Percentiles rank a stretch among this genome's conserved stretches.
These are phyloP conservation scores for Arthrobotrys iridis DNA, from an alignment of 2,329 filamentous ascomycete species.

Conservation along the genomic window DNA sequence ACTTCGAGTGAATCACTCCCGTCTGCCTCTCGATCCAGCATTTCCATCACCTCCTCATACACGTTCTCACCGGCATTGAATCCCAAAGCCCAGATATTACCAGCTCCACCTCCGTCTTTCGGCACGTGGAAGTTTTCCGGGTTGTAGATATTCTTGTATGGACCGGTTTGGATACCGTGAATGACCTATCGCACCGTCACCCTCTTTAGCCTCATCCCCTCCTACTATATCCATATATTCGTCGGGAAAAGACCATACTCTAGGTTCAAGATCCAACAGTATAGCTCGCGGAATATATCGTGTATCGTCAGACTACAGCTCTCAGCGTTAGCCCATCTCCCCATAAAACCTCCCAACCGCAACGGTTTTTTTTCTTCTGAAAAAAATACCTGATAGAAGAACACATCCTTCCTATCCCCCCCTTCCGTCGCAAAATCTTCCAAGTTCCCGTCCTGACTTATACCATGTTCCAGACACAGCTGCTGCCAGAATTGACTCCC, in stretches of 20 bases:
- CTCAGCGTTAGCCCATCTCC: conserved; percentile 36
- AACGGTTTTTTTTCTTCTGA: not conserved
- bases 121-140: conserved; percentile 98
- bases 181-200: conserved; percentile 72
- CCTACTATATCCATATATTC: not conserved
- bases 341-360: not conserved
- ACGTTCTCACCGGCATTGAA: conserved; percentile 92
- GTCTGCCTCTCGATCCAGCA: conserved; percentile 98
- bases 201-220: not conserved
- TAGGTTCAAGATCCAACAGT: conserved; percentile 90
- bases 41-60: conserved; percentile 91
- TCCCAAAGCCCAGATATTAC: conserved; percentile 98
- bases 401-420: conserved; percentile 97
- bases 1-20: conserved; percentile 96
- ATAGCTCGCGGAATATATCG: conserved; percentile 97
- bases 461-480: conserved; percentile 96
- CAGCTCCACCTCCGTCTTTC: conserved; percentile 90
- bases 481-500: conserved; percentile 99
- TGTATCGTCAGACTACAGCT: conserved; percentile 89
- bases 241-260: conserved; percentile 66
- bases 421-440: conserved; percentile 98
- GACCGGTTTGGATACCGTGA: conserved; percentile 88
- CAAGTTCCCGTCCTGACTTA: conserved; percentile 95
- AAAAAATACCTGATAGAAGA: conserved; percentile 80
- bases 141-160: conserved; percentile 99